phyloP scores from a whole-genome alignment of 495 filamentous ascomycete genomes.

The Penicillium alfredii region DNA sequence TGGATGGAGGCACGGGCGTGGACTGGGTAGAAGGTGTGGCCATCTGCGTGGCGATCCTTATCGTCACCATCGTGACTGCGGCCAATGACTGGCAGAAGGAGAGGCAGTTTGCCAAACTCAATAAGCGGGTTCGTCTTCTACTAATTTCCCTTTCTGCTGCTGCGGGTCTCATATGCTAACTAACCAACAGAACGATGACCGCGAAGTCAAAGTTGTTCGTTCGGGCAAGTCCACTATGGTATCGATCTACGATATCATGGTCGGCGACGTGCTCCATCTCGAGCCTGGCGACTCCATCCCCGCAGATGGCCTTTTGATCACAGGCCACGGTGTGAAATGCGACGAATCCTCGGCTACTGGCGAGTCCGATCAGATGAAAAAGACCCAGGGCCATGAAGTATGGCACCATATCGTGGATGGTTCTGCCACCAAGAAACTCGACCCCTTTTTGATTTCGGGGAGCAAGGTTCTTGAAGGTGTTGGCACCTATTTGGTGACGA shows the following conservation, averaged over 20 bases:
- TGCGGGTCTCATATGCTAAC: too few species aligned
- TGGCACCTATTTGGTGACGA: slow-evolving; percentile 59
- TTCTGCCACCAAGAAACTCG: slow-evolving; percentile 51
- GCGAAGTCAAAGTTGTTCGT: slow-evolving; percentile 68
- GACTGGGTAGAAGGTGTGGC: slow-evolving; percentile 81
- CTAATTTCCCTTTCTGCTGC: too few species aligned
- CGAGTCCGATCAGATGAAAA: slow-evolving; percentile 64
- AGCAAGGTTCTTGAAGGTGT: slow-evolving; percentile 62
- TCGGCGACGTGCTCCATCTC: slow-evolving; percentile 66
- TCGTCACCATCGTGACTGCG: slow-evolving; percentile 69
- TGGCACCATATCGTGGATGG: slow-evolving; percentile 50
- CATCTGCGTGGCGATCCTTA: slow-evolving; percentile 68
- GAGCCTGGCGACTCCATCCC: slow-evolving; percentile 68
- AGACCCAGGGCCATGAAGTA: slow-evolving; percentile 53
- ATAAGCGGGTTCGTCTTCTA: slow-evolving; percentile 48
- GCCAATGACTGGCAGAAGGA: slow-evolving; percentile 77
- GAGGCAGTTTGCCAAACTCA: slow-evolving; percentile 71
- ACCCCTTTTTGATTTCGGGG: slow-evolving; percentile 59
- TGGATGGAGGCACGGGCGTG: slow-evolving; percentile 43
- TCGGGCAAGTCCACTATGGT: slow-evolving; percentile 68
- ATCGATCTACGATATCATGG: slow-evolving; percentile 65
- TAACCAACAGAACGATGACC: slow-evolving; percentile 59
- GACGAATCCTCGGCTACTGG: slow-evolving; percentile 66
- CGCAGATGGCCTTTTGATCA: slow-evolving; percentile 56
- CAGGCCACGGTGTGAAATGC: slow-evolving; percentile 59